These are phyloP conservation scores for Aphanomyces cochlioides DNA, from an alignment of 352 stramenopile genomes.

Conservation along the genomic window DNA sequence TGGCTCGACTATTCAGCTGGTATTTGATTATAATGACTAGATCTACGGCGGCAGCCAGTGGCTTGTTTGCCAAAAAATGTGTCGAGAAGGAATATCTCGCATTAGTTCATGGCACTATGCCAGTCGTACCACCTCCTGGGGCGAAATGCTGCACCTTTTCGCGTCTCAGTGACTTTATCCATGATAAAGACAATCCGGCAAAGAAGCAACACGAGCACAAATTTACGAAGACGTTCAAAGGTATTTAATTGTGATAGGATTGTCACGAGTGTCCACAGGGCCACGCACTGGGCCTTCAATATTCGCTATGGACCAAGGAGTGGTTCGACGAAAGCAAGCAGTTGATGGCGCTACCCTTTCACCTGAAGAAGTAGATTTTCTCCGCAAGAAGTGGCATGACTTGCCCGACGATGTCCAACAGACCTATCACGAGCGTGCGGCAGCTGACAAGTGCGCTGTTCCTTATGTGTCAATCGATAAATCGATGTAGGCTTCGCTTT, in stretches of 20 bases:
- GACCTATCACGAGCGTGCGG: slow-evolving; percentile 24
- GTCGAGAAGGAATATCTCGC: slow-evolving; percentile 85
- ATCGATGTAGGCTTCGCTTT: slow-evolving; percentile 12
- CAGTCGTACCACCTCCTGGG: slow-evolving; percentile 42
- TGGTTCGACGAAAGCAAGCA: slow-evolving; percentile 35
- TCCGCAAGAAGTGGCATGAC: slow-evolving; percentile 46
- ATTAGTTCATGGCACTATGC: slow-evolving; percentile 66
- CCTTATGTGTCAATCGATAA: not conserved
- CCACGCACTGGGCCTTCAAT: slow-evolving; percentile 55
- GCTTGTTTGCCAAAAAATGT: slow-evolving; percentile 72
- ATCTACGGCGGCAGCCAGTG: slow-evolving; percentile 56
- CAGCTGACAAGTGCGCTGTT: slow-evolving; percentile 11
- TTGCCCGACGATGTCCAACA: slow-evolving; percentile 34
- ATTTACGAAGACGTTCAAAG: slow-evolving; percentile 29
- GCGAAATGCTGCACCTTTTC: slow-evolving; percentile 53
- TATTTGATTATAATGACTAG: slow-evolving; percentile 33
- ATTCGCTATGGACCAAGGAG: slow-evolving; percentile 64
- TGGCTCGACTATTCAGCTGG: slow-evolving; percentile 25
- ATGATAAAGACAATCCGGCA: slow-evolving; percentile 65
- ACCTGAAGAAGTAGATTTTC: slow-evolving; percentile 43
- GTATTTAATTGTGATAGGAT: not conserved
- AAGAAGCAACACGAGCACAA: slow-evolving; percentile 42
- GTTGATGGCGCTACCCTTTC: slow-evolving; percentile 34
- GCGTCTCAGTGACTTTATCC: slow-evolving; percentile 58
- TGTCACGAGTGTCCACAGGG: slow-evolving; percentile 34